Evolutionary conservation across 352 stramenopile species (phyloP), one percentile per base, ranked within the genome.

Genomic region (Phytophthora kernoviae): DNA sequence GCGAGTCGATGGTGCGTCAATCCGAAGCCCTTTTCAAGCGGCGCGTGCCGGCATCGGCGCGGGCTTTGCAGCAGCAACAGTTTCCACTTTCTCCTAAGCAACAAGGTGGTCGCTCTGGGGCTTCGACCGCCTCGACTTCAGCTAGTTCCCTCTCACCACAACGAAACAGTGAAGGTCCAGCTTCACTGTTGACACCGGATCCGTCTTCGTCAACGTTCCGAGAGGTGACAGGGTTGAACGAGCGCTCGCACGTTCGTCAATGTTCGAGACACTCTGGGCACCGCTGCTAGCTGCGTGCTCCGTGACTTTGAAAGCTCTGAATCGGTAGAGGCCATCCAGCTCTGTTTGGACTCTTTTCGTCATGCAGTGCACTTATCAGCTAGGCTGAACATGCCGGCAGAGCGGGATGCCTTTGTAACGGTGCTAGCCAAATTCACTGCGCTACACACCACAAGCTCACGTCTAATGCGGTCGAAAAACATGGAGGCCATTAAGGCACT

Each of bases 261-360:
- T 99, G 98, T 99, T 99, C 66, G 96, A 99, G 76, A 98, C 98
- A 0, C 93, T 98, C 0, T 99, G 98, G 97, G 97, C 96, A 24
- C 96, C 97, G 37, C 75, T 99, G 24, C 82, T 99, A 43, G 97
- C 96, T 39, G 96, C 90, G 39, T 97, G 99, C 50, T 99, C 95
- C 2, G 95, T 99, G 64, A 97, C 98, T 24, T 91, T 99, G 96
- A 99, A 75, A 95, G 80, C 48, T 94, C 86, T 2, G 91, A 98
- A 15, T 91, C 98, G 22, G 79, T 91, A 15, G 86, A 91, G 7
- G 95, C 88, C 37, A 98, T 99, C 45, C 78, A 96, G 47, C 71
- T 98, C 7, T 98, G 96, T 51, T 77, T 99, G 7, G 93, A 94
- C 53, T 97, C 93, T 17, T 98, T 99, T 74, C 88, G 97, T 27